phyloP scores from a whole-genome alignment of 306 rosid genomes.

The Myrica gale region DNA sequence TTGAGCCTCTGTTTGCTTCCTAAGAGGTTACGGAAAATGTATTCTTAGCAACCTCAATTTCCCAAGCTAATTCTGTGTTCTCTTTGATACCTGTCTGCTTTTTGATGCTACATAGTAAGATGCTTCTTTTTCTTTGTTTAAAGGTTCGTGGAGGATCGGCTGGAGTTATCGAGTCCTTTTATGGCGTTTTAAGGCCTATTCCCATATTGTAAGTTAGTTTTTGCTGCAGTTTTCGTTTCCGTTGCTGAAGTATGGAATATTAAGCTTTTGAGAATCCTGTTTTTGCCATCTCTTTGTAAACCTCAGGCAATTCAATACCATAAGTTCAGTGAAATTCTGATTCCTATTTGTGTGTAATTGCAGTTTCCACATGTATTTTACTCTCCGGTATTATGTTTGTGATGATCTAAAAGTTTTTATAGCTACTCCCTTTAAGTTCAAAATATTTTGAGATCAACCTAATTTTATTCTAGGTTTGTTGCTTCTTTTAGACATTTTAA shows the following conservation, averaged over 20 bases:
- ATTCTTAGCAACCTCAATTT: background rate
- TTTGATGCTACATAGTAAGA: background rate
- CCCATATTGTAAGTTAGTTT: conserved; percentile 62
- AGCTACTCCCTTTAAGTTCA: background rate
- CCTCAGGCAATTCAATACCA: background rate
- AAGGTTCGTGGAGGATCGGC: conserved; percentile 96
- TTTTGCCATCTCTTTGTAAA: background rate
- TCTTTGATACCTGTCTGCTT: background rate
- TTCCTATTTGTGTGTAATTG: background rate
- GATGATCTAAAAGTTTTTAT: background rate
- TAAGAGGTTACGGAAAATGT: background rate
- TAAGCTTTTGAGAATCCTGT: background rate
- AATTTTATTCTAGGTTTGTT: background rate
- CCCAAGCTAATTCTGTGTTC: conserved; percentile 9
- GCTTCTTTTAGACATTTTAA: background rate
- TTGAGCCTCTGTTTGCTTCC: conserved; percentile 9
- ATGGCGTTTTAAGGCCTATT: conserved; percentile 79
- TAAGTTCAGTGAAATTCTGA: background rate
- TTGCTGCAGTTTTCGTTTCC: background rate
- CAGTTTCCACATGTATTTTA: background rate
- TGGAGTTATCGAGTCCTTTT: conserved; percentile 73
- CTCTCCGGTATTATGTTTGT: background rate
- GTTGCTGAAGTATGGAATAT: background rate
- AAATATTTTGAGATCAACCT: background rate
- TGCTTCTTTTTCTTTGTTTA: conserved; percentile 15